Evolutionary conservation across 177 flowering plant species (phyloP).

Genomic region (Vitis hybrid): DNA sequence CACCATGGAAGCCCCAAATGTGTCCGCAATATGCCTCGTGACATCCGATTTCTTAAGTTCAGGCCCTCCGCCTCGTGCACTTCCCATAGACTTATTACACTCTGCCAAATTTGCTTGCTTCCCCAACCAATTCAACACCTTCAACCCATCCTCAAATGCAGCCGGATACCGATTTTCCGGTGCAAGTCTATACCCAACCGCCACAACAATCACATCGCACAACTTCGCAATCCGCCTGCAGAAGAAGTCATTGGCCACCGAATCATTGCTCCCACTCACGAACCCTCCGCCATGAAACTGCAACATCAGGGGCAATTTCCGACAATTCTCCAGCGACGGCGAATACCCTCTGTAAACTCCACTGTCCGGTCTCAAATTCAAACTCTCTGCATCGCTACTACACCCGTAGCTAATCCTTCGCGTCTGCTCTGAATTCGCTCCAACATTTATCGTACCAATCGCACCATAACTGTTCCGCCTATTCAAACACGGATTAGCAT

Average conservation of each 20-base stretch:
- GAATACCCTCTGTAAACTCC: constrained; percentile 59
- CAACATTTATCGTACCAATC: neutral
- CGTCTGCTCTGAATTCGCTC: constrained; percentile 9
- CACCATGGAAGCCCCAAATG: constrained; percentile 91
- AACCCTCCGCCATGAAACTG: constrained; percentile 89
- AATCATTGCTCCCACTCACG: constrained; percentile 78
- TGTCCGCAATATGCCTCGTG: constrained; percentile 60
- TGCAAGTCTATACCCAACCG: constrained; percentile 83
- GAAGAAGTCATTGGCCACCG: constrained; percentile 68
- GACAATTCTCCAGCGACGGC: constrained; percentile 31
- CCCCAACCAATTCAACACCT: constrained; percentile 79
- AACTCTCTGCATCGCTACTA: constrained; percentile 24
- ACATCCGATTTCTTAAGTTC: constrained; percentile 56
- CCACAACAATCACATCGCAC: constrained; percentile 73
- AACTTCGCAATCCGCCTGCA: constrained; percentile 71
- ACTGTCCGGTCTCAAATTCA: constrained; percentile 31
- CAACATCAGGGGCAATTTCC: constrained; percentile 65
- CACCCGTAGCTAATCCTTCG: constrained; percentile 45
- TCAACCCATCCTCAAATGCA: constrained; percentile 78
- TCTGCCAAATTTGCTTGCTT: constrained; percentile 85
- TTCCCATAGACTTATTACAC: constrained; percentile 58
- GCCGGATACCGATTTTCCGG: constrained; percentile 81
- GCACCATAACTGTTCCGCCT: constrained; percentile 34
- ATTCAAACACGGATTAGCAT: too few species aligned
- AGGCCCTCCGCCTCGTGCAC: constrained; percentile 30